Evolutionary conservation across 2,329 filamentous ascomycete genomes (phyloP).

Genomic region (Calonectria naviculata): DNA sequence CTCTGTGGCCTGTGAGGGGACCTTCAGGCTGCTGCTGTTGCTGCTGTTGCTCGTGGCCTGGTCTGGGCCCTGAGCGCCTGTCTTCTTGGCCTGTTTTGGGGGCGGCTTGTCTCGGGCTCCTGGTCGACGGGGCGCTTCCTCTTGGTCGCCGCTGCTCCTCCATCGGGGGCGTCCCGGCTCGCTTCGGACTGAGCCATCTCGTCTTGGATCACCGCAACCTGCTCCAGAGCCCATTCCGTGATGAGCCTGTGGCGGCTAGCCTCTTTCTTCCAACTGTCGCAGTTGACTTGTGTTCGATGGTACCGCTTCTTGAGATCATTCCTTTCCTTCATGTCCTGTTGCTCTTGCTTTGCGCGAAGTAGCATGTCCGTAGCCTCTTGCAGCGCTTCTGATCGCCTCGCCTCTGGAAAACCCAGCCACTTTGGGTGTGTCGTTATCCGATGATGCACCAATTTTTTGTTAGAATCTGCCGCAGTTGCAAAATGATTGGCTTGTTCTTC

Average conservation of each 20-base stretch:
- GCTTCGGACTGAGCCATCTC: not conserved
- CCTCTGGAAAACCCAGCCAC: no score
- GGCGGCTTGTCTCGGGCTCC: not conserved
- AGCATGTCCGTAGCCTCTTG: no score
- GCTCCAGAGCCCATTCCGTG: conserved; percentile 41
- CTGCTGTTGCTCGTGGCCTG: not conserved
- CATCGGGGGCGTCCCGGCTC: not conserved
- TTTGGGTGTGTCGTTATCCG: no score
- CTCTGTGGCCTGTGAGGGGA: not conserved
- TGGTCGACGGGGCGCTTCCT: not conserved
- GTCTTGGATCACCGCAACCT: conserved; percentile 42
- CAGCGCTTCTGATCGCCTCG: no score
- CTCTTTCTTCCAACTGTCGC: conserved; percentile 20
- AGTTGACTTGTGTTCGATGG: not conserved
- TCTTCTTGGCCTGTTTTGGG: not conserved
- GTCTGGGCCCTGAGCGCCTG: not conserved
- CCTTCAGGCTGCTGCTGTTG: not conserved
- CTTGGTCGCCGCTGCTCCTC: not conserved
- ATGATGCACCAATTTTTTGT: no score
- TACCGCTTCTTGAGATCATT: no score
- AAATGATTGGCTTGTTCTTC: not conserved
- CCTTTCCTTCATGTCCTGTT: no score
- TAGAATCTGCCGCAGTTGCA: no score
- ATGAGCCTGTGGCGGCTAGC: conserved; percentile 28
- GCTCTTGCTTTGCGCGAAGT: no score